Conservation (phyloP, 2,329 filamentous ascomycete species). For the Allantophomopsis cytisporea region DNA sequence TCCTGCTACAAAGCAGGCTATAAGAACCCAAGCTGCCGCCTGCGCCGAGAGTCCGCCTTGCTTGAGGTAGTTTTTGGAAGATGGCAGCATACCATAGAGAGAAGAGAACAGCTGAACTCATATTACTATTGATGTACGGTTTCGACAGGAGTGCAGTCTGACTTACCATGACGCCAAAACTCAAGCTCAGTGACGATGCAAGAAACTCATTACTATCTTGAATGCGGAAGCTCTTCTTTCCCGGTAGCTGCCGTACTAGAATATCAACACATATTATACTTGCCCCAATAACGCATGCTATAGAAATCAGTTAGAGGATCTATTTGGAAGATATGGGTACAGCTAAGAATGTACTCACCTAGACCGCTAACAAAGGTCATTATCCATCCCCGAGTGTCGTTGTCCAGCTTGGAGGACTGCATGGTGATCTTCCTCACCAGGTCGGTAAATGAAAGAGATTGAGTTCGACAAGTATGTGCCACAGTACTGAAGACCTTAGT, state of each 20-base stretch:
- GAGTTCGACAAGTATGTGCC: too few relatives aligned
- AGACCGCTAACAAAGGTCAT: conserved; percentile 75
- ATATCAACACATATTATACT: conserved; percentile 80
- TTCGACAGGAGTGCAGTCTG: background rate
- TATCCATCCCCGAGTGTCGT: conserved; percentile 88
- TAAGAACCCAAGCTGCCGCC: conserved; percentile 53
- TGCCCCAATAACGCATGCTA: conserved; percentile 59
- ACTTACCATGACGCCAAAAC: conserved; percentile 89
- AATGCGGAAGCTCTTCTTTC: conserved; percentile 68
- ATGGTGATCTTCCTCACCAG: conserved; percentile 1
- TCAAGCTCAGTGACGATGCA: conserved; percentile 77
- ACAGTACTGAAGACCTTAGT: too few relatives aligned
- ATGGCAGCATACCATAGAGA: conserved; percentile 85
- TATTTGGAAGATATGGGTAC: background rate
- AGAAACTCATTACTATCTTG: conserved; percentile 82
- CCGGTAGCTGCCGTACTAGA: conserved; percentile 57
- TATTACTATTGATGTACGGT: conserved; percentile 1
- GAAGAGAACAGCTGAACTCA: conserved; percentile 70
- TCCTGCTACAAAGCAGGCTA: conserved; percentile 56
- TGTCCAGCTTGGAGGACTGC: conserved; percentile 31
- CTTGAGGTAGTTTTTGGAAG: conserved; percentile 64
- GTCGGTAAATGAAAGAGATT: too few relatives aligned
- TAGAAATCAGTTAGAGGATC: conserved; percentile 2
- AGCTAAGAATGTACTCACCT: conserved; percentile 28
- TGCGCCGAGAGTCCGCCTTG: conserved; percentile 54